A percentile compares a stretch with the other conserved stretches of the same genome.
phyloP scores from a whole-genome alignment of 129 eudicot species.

The Pittosporum tobira region DNA sequence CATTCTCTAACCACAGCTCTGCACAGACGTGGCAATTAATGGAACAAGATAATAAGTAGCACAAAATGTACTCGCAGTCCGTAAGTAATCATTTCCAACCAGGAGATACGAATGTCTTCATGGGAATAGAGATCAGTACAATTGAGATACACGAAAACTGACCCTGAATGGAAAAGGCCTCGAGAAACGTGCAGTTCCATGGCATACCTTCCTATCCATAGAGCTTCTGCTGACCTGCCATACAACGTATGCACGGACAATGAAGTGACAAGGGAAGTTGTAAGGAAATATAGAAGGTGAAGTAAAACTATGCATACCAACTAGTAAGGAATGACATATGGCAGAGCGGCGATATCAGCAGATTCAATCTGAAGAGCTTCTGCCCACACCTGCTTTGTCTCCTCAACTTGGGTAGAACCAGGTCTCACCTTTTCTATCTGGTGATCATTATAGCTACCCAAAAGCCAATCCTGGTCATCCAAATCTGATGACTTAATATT shows the following conservation, averaged over 20 bases:
- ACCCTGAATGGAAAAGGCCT: neutral
- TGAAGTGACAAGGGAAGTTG: no score
- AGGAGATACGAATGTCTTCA: no score
- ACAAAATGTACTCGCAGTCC: no score
- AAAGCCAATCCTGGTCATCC: constrained; percentile 51
- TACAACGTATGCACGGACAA: no score
- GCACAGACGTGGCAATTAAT: no score
- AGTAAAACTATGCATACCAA: neutral
- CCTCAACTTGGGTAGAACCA: constrained; percentile 12
- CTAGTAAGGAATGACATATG: constrained; percentile 47
- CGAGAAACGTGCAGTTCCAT: neutral
- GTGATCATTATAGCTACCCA: constrained; percentile 11
- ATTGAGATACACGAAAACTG: neutral
- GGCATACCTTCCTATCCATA: neutral
- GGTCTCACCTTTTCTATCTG: constrained; percentile 8
- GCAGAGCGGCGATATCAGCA: constrained; percentile 40
- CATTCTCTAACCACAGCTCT: no score
- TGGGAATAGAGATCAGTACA: no score
- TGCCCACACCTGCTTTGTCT: constrained; percentile 35
- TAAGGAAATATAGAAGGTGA: neutral
- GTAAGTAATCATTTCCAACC: no score
- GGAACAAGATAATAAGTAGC: no score
- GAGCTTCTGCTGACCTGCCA: no score
- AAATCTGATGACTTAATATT: constrained; percentile 20
- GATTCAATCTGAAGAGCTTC: constrained; percentile 35